A percentile compares a stretch with the other conserved stretches of the same genome.
phyloP scores from a whole-genome alignment of 73 alveolate genomes.

The Paramecium primaurelia region DNA sequence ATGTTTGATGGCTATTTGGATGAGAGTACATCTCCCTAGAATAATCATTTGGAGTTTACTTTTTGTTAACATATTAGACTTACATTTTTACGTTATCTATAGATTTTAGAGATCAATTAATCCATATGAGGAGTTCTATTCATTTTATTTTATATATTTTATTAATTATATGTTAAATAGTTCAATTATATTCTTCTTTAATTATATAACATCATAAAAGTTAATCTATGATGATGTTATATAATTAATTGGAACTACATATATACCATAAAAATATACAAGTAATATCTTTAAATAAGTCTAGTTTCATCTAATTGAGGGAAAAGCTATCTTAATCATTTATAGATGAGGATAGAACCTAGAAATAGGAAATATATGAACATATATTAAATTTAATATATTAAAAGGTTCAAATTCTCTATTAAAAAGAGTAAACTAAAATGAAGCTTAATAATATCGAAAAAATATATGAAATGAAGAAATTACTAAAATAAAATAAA shows the following conservation, averaged over 20 bases:
- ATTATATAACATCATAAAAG: neutral
- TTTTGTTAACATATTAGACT: neutral
- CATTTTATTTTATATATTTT: neutral
- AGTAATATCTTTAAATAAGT: neutral
- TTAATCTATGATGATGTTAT: neutral
- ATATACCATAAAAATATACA: neutral
- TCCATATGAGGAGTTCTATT: slow-evolving; percentile 53
- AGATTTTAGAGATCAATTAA: neutral
- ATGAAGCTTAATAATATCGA: neutral
- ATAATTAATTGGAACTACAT: neutral
- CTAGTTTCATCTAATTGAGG: neutral
- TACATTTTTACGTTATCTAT: slow-evolving; percentile 28
- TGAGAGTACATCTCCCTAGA: slow-evolving; percentile 22
- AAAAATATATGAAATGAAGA: neutral
- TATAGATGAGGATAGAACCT: neutral
- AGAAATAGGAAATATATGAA: neutral
- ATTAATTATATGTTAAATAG: slow-evolving; percentile 1
- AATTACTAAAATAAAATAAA: neutral
- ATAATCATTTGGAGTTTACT: slow-evolving; percentile 42
- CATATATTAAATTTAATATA: neutral
- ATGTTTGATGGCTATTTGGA: slow-evolving; percentile 24
- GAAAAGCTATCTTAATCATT: neutral
- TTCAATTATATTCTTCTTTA: neutral
- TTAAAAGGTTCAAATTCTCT: neutral
- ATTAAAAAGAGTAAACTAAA: neutral